These are phyloP conservation scores for Asterophora lycoperdoides DNA, from an alignment of 768 basidiomycete genomes.

Conservation along the genomic window DNA sequence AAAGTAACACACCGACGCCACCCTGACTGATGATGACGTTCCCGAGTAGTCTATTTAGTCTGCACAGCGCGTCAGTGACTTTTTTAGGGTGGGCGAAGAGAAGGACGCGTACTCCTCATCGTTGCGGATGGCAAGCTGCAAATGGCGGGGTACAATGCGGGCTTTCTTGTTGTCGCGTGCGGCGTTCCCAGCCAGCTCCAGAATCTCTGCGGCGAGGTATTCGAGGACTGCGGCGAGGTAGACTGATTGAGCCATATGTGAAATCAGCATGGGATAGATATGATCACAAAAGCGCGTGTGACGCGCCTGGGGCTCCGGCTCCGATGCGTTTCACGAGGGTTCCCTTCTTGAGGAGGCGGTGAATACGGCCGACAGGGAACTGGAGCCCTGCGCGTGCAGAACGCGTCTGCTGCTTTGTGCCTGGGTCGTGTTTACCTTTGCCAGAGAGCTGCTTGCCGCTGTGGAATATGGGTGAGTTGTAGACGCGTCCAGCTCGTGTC, in stretches of 20 bases:
- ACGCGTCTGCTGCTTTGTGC: conserved; percentile 59
- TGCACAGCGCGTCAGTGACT: conserved; percentile 14
- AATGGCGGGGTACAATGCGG: conserved; percentile 79
- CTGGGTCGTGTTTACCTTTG: conserved; percentile 35
- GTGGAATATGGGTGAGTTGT: background rate
- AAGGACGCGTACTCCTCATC: conserved; percentile 53
- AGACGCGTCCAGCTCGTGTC: conserved; percentile 5
- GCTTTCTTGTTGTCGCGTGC: conserved; percentile 81
- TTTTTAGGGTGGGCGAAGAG: background rate
- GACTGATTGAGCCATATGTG: conserved; percentile 37
- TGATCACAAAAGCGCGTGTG: background rate
- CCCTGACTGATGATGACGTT: conserved; percentile 72
- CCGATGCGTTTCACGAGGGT: conserved; percentile 72
- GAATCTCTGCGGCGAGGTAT: conserved; percentile 82
- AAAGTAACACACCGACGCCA: conserved; percentile 57
- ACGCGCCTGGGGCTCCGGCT: conserved; percentile 61
- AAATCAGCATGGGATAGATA: conserved; percentile 1
- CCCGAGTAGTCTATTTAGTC: conserved; percentile 53
- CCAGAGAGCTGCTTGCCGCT: conserved; percentile 19
- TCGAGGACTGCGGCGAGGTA: conserved; percentile 85
- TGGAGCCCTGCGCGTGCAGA: conserved; percentile 62
- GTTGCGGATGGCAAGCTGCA: conserved; percentile 77
- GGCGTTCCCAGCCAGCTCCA: conserved; percentile 78
- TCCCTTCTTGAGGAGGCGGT: conserved; percentile 69
- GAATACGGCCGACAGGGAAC: conserved; percentile 83